Base-by-base conservation (phyloP, 2,329 filamentous ascomycete genomes). In the Fusarium sp. region DNA sequence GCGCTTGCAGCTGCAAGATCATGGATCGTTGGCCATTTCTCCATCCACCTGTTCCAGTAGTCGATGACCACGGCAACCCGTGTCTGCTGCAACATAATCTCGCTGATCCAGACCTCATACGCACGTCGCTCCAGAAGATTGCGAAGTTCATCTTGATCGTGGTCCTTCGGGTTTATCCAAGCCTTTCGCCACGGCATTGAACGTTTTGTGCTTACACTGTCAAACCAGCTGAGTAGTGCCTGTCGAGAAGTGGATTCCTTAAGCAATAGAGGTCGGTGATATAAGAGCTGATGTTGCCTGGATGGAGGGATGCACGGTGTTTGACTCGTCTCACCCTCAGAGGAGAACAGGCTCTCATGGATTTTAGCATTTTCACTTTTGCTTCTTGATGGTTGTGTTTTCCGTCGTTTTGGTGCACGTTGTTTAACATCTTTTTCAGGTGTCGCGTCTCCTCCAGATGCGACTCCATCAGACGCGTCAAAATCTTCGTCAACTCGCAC, bases 31-130 rank as follows among this genome's bases (percentile, higher is more conserved):
- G 87, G 87, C 87, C 87, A 90, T 56, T 83, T 82, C 1, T 75
- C 79, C 79, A 88, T 88, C 88, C 88, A 90, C 1, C 80, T 80
- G 30, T 84, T 86, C 85, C 87, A 90, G 74, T 90, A 90, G 48
- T 84, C 86, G 20, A 89, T 84, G 1, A 89, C 88, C 8, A 84
- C 84, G 4, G 85, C 82, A 6, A 90, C 88, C 28, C 88, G 85
- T 3, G 88, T 90, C 76, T 90, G 88, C 75, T 90, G 88, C 13
- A 90, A 81, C 88, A 90, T 90, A 68, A 89, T 86, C 77, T 90
- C 88, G 71, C 84, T 87, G 72, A 90, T 88, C 86, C 87, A 90
- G 46, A 90, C 87, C 74, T 89, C 83, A 77, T 90, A 90, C 3
- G 87, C 88, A 47, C 88, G 83, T 30, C 78, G 82, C 59, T 84